Base-by-base conservation (phyloP, 176 grass and related monocot species). In the Avena insularis region DNA sequence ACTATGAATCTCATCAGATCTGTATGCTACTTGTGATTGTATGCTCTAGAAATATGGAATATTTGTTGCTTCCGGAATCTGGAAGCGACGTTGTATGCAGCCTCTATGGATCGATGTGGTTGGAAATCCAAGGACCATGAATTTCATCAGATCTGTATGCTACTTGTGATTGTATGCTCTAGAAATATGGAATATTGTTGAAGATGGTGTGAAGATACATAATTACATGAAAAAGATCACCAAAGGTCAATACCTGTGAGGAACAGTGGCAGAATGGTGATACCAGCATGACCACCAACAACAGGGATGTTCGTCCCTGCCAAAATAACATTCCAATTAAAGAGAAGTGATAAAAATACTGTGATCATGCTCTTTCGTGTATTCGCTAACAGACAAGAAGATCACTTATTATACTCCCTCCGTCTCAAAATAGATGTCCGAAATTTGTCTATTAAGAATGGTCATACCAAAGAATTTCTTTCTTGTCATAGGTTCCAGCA, bases 271-370 rank as follows among this genome's bases (percentile, higher is more conserved):
- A 98, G 85, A 56, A 95, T 98, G 20, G 96, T 95, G 38, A 95
- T 83, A 57, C 96, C 96, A 3, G 93, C 93, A 89, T 98, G 93
- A 53, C 96, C 96, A 80, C 96, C 93, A 76, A 98, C 93, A 89
- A 98, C 92, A 70, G 93, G 93, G 20, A 95, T 88, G 75, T 95
- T 86, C 31, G 94, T 92, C 12, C 80, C 93, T 95, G 88, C 60
- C 54, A 84, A 85, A 80, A 40, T 1, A 29, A 53, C 9, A 57
- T 7, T 38, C 8, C 4, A 31, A 48, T 29, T 59, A 73, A 40
- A 0, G 48, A 33, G 11, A 43, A 54, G 11, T 55, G 17, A 83
- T 0, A 45, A 69, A 23, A 64, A 83, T 57, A 60, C 9, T 9
- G 53, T 16, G 31, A 48, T 3, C 9, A 20, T 19, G 43, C 45